Base-by-base conservation (phyloP, 2,329 filamentous ascomycete genomes). In the Blumeriella jaapii region DNA sequence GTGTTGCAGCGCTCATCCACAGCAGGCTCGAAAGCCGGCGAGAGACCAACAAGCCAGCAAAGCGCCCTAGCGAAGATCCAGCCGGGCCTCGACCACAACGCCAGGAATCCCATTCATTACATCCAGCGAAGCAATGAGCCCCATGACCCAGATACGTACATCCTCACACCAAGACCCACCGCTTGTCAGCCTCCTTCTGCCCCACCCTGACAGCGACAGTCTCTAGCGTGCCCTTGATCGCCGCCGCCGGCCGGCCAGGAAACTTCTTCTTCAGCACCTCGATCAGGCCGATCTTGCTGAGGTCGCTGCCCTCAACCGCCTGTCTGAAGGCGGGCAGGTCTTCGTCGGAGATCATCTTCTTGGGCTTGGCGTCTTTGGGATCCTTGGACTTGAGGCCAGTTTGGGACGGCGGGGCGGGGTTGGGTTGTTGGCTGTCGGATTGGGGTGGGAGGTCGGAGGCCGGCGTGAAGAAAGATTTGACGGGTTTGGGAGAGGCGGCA, bases 221-320 rank as follows among this genome's bases (percentile, higher is more conserved):
- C 41, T 74, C 74, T 13, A 91, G 60, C 0, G 82, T 87, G 34
- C 74, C 70, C 51, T 75, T 81, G 47, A 93, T 74, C 15, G 75
- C 71, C 13, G 74, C 71, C 49, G 78, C 83, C 1, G 78, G 72
- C 29, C 78, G 68, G 42, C 77, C 77, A 1, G 78, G 73, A 46
- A 89, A 85, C 47, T 74, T 68, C 53, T 80, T 78, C 57, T 85
- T 83, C 41, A 93, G 58, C 4, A 80, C 67, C 56, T 89, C 83
- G 6, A 84, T 66, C 47, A 91, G 61, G 6, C 81, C 83, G 2
- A 76, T 59, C 59, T 91, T 91, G 24, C 74, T 82, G 31, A 85
- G 62, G 58, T 81, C 71, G 43, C 73, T 80, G 12, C 76, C 80
- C 31, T 76, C 59, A n/a, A 93, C 67, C 1, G 73, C 73, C 18